Percentiles rank a stretch among this genome's conserved stretches.
These are phyloP conservation scores for Scheffersomyces insectosa DNA, from an alignment of 1,139 yeast genomes.

Conservation along the genomic window DNA sequence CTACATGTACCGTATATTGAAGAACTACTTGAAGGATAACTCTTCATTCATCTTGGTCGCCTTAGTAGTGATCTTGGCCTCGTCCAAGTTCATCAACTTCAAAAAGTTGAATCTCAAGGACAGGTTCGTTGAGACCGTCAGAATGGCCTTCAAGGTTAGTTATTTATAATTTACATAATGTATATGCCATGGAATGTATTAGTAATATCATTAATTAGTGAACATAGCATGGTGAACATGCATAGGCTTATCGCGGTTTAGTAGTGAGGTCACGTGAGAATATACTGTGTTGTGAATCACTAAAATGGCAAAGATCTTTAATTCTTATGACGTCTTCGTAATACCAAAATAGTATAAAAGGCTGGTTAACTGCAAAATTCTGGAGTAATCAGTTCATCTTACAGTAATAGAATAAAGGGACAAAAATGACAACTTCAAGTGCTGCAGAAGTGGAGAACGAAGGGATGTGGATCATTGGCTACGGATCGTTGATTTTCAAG, in stretches of 20 bases:
- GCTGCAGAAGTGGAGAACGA: conserved; percentile 9
- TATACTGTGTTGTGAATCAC: too few relatives aligned
- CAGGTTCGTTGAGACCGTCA: conserved; percentile 36
- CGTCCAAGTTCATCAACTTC: conserved; percentile 22
- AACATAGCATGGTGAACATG: not conserved
- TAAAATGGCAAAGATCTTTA: too few relatives aligned
- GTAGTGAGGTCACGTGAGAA: too few relatives aligned
- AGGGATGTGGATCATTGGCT: conserved; percentile 82
- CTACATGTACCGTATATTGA: conserved; percentile 18
- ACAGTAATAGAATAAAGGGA: too few relatives aligned
- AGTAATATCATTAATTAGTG: not conserved
- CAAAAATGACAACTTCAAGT: too few relatives aligned
- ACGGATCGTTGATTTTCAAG: conserved; percentile 87
- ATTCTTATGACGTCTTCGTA: too few relatives aligned
- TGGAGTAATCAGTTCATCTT: too few relatives aligned
- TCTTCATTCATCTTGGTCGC: conserved; percentile 28
- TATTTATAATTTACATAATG: conserved; percentile 23
- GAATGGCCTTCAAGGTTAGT: conserved; percentile 49
- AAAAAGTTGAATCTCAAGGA: conserved; percentile 31
- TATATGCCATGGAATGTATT: not conserved
- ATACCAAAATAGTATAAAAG: too few relatives aligned
- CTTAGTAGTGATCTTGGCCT: conserved; percentile 22
- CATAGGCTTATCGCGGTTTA: too few relatives aligned
- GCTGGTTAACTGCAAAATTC: too few relatives aligned
- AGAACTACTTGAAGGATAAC: conserved; percentile 29